Conservation (phyloP, 768 basidiomycete species). For the Paxillus involutus region DNA sequence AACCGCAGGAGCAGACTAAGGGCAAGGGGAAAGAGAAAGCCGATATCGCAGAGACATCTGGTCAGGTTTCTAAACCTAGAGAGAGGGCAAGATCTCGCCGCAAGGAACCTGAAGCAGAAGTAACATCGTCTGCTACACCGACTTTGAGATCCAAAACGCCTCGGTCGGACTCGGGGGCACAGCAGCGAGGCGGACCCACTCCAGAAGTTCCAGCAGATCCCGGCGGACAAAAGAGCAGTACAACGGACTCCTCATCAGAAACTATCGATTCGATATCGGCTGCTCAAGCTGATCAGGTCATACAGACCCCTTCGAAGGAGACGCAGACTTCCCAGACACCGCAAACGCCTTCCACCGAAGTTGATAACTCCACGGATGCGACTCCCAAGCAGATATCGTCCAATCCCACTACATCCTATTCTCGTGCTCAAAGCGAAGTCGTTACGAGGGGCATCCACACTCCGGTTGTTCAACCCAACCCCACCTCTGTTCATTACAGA, state of each 20-base stretch:
- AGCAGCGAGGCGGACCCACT: neutral
- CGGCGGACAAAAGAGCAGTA: slow-evolving; percentile 12
- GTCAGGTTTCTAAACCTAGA: slow-evolving; percentile 4
- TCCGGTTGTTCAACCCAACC: neutral
- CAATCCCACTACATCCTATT: neutral
- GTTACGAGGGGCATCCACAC: neutral
- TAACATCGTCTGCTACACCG: slow-evolving; percentile 1
- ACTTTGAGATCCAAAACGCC: slow-evolving; percentile 17
- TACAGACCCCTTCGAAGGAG: neutral
- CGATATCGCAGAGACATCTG: slow-evolving; percentile 1
- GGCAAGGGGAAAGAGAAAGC: slow-evolving; percentile 24
- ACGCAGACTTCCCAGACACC: neutral
- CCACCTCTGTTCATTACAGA: neutral
- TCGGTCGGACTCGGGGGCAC: slow-evolving; percentile 9
- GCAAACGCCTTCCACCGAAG: neutral
- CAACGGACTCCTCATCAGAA: neutral
- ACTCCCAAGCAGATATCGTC: slow-evolving; percentile 19
- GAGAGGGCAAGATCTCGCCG: slow-evolving; percentile 8
- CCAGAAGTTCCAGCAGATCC: slow-evolving; percentile 21
- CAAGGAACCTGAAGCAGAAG: slow-evolving; percentile 6
- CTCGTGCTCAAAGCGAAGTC: slow-evolving; percentile 6
- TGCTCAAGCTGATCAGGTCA: neutral
- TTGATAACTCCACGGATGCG: slow-evolving; percentile 7
- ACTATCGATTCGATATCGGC: slow-evolving; percentile 4
- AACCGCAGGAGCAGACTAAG: slow-evolving; percentile 4